Evolutionary conservation across 441 rosid genomes (phyloP), one percentile per base, ranked within the genome.

Genomic region (Isatis lusitanica): DNA sequence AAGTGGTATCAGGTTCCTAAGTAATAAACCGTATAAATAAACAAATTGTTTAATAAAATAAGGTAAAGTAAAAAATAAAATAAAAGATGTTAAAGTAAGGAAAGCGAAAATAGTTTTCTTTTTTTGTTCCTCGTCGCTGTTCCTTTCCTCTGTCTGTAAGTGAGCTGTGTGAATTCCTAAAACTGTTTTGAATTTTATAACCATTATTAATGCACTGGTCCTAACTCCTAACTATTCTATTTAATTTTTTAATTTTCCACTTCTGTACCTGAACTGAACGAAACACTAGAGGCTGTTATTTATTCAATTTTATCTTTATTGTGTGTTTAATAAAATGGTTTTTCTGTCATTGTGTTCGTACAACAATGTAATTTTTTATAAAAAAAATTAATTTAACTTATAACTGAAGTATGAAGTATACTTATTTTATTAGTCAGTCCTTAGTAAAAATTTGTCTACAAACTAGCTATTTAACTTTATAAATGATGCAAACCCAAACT

Each of bases 1-100:
- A 56, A 85, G 82, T 78, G 87, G 93, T 85, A 88, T 86, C 96
- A 79, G 87, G 89, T 88, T 88, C 93, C 66, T 71, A 48, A 75
- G 75, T 68, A 68, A 44, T 75, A 35, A 69, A 47, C n/a, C n/a
- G n/a, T n/a, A n/a, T 62, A 18, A 31, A 21, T 21, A 21, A 67
- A n/a, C 31, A 10, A 39, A 59, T 31, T 67, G 36, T 39, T 66
- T 58, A 15, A 9, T 40, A 15, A 61, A 60, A 75, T 59, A 59
- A 61, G 36, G 15, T 42, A 68, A 67, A 61, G 67, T 66, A 31
- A 63, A 60, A 58, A 36, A 35, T n/a, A n/a, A n/a, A n/a, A n/a
- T n/a, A 16, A 28, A n/a, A 52, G 28, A 61, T 43, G 48, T 60
- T 17, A 11, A 40, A 42, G 18, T 11, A 26, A n/a, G 5, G 15